Evolutionary conservation across 2,329 filamentous ascomycete genomes (phyloP).

Genomic region (Cercospora nicotianae): DNA sequence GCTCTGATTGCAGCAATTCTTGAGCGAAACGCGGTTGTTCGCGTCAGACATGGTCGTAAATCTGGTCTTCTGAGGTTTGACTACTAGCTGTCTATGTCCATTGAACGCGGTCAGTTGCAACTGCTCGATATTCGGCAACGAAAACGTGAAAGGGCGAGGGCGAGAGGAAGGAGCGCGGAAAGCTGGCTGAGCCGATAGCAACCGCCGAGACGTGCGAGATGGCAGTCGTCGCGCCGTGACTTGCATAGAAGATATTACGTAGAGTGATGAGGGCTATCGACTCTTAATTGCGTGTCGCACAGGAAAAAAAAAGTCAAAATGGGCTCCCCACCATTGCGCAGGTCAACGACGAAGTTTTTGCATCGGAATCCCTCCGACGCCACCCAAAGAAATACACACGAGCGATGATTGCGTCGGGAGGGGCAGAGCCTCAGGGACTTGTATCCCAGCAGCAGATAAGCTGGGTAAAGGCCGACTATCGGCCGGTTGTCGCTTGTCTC

Average conservation of each 20-base stretch:
- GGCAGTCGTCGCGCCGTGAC: background rate
- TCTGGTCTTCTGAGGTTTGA: background rate
- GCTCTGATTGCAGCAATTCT: slow-evolving; percentile 61
- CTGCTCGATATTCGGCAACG: background rate
- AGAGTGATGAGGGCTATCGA: background rate
- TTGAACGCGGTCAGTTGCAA: slow-evolving; percentile 1
- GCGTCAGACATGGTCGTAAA: slow-evolving; percentile 18
- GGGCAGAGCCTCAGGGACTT: slow-evolving; percentile 5
- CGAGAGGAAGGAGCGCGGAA: background rate
- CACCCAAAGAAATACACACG: background rate
- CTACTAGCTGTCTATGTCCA: slow-evolving; percentile 6
- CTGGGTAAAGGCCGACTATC: background rate
- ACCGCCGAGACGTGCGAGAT: slow-evolving; percentile 8
- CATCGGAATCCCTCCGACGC: slow-evolving; percentile 1
- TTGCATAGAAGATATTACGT: slow-evolving; percentile 4
- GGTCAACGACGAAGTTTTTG: slow-evolving; percentile 5
- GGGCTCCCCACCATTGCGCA: slow-evolving; percentile 6
- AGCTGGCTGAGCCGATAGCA: slow-evolving; percentile 10
- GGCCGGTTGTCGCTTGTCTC: background rate
- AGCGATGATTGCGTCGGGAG: slow-evolving; percentile 5
- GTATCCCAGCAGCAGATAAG: background rate
- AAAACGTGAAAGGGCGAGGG: background rate
- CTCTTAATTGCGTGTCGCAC: background rate
- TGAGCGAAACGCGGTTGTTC: slow-evolving; percentile 31
- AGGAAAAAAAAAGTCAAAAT: slow-evolving; percentile 15